phyloP scores from a whole-genome alignment of 768 basidiomycete species.

The Lactarius sp. region DNA sequence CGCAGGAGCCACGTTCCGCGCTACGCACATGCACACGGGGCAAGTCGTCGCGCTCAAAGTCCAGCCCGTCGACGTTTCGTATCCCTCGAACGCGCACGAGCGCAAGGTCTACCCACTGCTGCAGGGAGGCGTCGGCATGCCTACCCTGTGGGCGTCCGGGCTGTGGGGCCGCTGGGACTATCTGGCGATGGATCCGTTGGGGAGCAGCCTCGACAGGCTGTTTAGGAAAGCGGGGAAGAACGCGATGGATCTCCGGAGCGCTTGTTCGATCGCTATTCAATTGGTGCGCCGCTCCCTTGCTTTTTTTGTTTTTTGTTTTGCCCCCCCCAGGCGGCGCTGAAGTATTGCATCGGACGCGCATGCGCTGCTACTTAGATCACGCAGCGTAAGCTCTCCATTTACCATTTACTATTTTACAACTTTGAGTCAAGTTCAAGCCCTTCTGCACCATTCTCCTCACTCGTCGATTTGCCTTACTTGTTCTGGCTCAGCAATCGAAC shows the following conservation, averaged over 20 bases:
- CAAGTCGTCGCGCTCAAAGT: slow-evolving; percentile 70
- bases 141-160: slow-evolving; percentile 56
- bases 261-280: slow-evolving; percentile 73
- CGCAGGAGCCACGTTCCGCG: slow-evolving; percentile 66
- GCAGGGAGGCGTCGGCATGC: slow-evolving; percentile 71
- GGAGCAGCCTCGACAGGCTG: slow-evolving; percentile 60
- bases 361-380: no score
- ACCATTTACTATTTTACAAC: no score
- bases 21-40: slow-evolving; percentile 50
- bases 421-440: no score
- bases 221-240: slow-evolving; percentile 52
- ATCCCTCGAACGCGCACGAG: slow-evolving; percentile 73
- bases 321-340: no score
- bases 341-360: no score
- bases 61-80: slow-evolving; percentile 63
- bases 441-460: no score
- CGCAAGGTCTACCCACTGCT: slow-evolving; percentile 61
- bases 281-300: slow-evolving; percentile 47
- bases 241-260: slow-evolving; percentile 62
- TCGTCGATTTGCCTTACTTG: no score
- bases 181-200: slow-evolving; percentile 74
- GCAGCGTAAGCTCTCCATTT: no score
- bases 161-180: slow-evolving; percentile 32
- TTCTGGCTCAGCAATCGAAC: no score
- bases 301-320: no score